Conservation (phyloP, 331 rosid genomes). For the Acacia pycnantha region DNA sequence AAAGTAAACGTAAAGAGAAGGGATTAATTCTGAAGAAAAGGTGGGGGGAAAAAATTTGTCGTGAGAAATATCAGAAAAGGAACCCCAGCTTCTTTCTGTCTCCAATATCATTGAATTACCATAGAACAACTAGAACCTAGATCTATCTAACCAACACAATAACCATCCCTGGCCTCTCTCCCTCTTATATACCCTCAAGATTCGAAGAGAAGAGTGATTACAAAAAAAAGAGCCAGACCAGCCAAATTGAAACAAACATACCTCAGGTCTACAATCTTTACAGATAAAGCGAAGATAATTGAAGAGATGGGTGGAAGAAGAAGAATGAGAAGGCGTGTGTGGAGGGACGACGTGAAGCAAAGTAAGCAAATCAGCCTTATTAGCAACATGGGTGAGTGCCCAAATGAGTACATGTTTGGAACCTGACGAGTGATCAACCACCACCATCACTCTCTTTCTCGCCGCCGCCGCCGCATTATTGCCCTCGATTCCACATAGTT, state of each 20-base stretch:
- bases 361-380: constrained; percentile 81
- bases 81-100: not conserved
- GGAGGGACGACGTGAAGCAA: constrained; percentile 75
- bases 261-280: constrained; percentile 92
- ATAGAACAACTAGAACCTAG: constrained; percentile 23
- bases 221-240: not conserved
- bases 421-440: constrained; percentile 67
- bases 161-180: not conserved
- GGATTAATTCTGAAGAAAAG: constrained; percentile 30
- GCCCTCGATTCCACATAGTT: constrained; percentile 51
- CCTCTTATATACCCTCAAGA: not conserved
- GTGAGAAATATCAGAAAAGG: not conserved
- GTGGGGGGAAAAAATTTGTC: not conserved
- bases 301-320: constrained; percentile 58
- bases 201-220: not conserved
- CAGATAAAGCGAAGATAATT: constrained; percentile 84
- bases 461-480: constrained; percentile 28
- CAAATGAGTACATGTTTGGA: constrained; percentile 94
- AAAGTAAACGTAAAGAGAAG: constrained; percentile 30
- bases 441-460: constrained; percentile 92
- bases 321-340: constrained; percentile 35
- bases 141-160: constrained; percentile 27
- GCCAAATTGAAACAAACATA: constrained; percentile 14
- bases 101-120: constrained; percentile 13
- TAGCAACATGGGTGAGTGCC: constrained; percentile 82